phyloP scores from a whole-genome alignment of 1,139 yeast genomes.

The Lipomyces yarrowii region DNA sequence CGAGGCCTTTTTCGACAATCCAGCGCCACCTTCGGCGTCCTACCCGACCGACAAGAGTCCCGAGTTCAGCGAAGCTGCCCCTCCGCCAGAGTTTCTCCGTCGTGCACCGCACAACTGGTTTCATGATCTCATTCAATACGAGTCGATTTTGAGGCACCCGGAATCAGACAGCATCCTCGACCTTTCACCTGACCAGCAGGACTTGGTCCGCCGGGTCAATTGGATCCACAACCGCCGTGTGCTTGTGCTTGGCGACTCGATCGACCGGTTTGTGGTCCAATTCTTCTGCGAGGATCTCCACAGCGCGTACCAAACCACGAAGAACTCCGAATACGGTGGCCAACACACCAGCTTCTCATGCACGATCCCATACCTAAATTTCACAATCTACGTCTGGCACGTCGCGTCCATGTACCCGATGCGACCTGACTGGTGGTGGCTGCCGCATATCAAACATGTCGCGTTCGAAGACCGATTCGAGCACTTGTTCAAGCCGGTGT shows the following conservation, averaged over 20 bases:
- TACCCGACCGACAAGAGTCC: constrained; percentile 24
- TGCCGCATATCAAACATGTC: constrained; percentile 19
- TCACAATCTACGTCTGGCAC: constrained; percentile 29
- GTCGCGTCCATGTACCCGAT: constrained; percentile 26
- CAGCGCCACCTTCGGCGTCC: constrained; percentile 19
- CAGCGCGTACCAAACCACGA: constrained; percentile 2
- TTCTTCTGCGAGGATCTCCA: constrained; percentile 19
- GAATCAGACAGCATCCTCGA: background rate
- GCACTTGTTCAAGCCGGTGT: constrained; percentile 17
- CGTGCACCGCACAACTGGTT: constrained; percentile 24
- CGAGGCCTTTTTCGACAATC: constrained; percentile 12
- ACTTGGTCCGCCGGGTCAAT: constrained; percentile 19
- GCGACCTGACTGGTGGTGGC: constrained; percentile 30
- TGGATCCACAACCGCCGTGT: constrained; percentile 29
- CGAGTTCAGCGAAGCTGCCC: constrained; percentile 17
- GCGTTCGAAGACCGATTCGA: constrained; percentile 29
- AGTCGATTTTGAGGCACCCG: constrained; percentile 6
- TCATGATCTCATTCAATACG: constrained; percentile 9
- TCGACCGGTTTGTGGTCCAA: constrained; percentile 28
- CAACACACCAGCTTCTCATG: constrained; percentile 27
- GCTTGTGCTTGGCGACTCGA: constrained; percentile 26
- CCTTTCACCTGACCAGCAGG: constrained; percentile 11
- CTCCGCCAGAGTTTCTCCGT: constrained; percentile 9
- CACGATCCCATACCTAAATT: constrained; percentile 13
- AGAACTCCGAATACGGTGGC: constrained; percentile 19